Evolutionary conservation across 768 basidiomycete species (phyloP), one percentile per base, ranked within the genome.

Genomic region (Porpolomopsis calyptriformis): DNA sequence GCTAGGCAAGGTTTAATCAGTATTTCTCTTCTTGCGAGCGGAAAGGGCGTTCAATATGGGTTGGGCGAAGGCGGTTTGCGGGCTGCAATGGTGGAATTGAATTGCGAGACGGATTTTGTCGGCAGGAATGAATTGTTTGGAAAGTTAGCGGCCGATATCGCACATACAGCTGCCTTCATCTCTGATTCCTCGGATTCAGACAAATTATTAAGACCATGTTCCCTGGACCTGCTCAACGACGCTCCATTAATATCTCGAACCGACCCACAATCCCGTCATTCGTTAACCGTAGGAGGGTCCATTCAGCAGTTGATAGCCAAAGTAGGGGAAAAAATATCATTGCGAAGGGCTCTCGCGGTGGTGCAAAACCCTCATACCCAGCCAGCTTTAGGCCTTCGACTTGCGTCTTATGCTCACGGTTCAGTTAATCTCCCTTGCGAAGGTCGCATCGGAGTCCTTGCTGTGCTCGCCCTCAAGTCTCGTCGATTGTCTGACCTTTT

Each of bases 51-150:
- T 26, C 60, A 56, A 39, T 58, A 16, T 9, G 65, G 57, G 29
- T 51, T 53, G 29, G 61, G 63, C 5, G 61, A 60, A 16, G 72
- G 71, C 1, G 71, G 75, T 31, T 64, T 86, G 27, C 77, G 87
- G 29, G 90, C 85, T 9, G 80, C 84, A 16, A 85, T 96, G 76
- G 69, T 97, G 47, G 93, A 98, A 63, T 69, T 96, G 50, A 89
- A 88, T 54, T 97, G 93, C 67, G 93, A 98, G 67, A 96, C 93
- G 43, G 93, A 98, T 66, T 98, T 96, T 59, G 93, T 98, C 23
- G 88, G 81, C 19, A 68, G 87, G 52, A 93, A 89, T 55, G 77
- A 82, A 48, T 68, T 90, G 10, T 98, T 98, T 56, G 71, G 77
- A 12, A 71, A 72, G 45, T 74, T 93, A 31, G 83, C 85, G 10